Evolutionary conservation across 83 land plant species (phyloP).

Genomic region (Thuja plicata): DNA sequence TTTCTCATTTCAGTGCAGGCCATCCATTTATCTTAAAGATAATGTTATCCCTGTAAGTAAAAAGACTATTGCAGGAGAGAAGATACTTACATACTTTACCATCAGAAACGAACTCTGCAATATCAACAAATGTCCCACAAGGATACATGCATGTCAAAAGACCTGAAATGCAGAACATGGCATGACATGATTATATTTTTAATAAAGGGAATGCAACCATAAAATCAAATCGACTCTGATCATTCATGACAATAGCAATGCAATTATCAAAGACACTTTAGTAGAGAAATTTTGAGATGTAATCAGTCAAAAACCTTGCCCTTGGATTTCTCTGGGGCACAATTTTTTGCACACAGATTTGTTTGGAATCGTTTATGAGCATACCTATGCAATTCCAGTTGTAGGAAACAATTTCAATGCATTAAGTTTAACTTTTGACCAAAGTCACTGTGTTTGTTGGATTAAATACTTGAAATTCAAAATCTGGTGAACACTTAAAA

Average conservation of each 20-base stretch:
- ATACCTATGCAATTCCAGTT: too few species aligned
- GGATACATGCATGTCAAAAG: conserved; percentile 35
- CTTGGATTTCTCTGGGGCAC: too few species aligned
- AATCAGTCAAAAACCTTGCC: too few species aligned
- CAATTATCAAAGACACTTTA: neutral
- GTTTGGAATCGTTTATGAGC: too few species aligned
- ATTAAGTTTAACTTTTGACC: too few species aligned
- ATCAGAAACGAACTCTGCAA: conserved; percentile 31
- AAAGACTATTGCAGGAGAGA: neutral
- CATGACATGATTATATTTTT: neutral
- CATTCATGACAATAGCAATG: neutral
- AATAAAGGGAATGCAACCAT: neutral
- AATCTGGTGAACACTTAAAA: too few species aligned
- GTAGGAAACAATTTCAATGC: too few species aligned
- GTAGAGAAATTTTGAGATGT: neutral
- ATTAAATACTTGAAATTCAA: too few species aligned
- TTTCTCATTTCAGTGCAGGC: neutral
- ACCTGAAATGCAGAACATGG: neutral
- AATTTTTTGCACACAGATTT: too few species aligned
- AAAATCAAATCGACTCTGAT: neutral
- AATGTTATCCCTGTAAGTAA: neutral
- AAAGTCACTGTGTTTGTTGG: too few species aligned
- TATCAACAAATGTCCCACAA: conserved; percentile 40
- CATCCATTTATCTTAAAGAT: neutral
- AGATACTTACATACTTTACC: conserved; percentile 27